Percentiles rank a stretch among this genome's conserved stretches.
Evolutionary conservation across 73 alveolate genomes (phyloP).

Genomic region (Breviolum minutum): DNA sequence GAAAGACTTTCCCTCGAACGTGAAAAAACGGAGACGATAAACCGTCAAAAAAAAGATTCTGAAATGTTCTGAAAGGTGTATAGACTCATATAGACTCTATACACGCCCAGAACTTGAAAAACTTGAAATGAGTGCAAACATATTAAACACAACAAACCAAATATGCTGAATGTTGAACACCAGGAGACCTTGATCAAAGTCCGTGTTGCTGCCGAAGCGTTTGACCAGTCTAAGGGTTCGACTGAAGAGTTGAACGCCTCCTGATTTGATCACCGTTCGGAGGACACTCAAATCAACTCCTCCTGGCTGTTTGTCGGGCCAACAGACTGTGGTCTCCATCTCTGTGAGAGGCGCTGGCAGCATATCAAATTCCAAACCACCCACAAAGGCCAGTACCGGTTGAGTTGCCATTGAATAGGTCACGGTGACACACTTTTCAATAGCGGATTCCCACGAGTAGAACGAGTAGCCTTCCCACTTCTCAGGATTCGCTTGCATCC

Average conservation of each 20-base stretch:
- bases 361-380: slow-evolving; percentile 57
- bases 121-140: too few species aligned
- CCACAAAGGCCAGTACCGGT: slow-evolving; percentile 31
- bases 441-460: slow-evolving; percentile 67
- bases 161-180: background rate
- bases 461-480: slow-evolving; percentile 89
- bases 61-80: too few species aligned
- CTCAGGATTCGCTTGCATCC: slow-evolving; percentile 41
- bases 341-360: slow-evolving; percentile 68
- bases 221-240: slow-evolving; percentile 43
- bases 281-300: slow-evolving; percentile 16
- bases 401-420: slow-evolving; percentile 52
- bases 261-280: background rate
- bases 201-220: slow-evolving; percentile 53
- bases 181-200: slow-evolving; percentile 45
- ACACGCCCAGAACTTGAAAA: too few species aligned
- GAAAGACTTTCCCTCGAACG: slow-evolving; percentile 26
- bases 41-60: too few species aligned
- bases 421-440: slow-evolving; percentile 76
- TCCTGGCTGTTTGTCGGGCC: slow-evolving; percentile 61
- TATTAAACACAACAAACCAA: background rate
- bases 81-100: background rate
- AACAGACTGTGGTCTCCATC: slow-evolving; percentile 56
- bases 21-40: background rate
- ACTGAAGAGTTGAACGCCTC: slow-evolving; percentile 4